Evolutionary conservation across 2,329 filamentous ascomycete species (phyloP), one percentile per base, ranked within the genome.

Genomic region (Westerdykella aurantiaca): DNA sequence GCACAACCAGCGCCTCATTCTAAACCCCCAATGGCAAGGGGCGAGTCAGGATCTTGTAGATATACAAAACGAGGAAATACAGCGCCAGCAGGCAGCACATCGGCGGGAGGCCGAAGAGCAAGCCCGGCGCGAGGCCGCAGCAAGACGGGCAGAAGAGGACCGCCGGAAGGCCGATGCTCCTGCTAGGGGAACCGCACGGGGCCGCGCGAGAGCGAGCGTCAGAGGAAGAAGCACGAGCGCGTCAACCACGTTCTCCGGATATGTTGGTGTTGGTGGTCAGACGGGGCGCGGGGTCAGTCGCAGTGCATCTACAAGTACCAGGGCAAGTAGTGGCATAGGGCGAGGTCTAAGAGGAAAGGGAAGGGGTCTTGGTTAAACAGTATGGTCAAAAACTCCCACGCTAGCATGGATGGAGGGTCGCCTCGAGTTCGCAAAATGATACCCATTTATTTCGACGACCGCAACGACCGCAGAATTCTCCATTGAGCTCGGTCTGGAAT

Each of bases 1-100:
- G 69, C 93, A 98, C 69, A 97, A 95, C 63, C 90, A 97, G 67
- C 83, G 93, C 18, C 74, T 98, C 40, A 84, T 98, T 37, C 76
- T 97, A 37, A 86, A 95, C 60, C 86, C 88, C 2, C 76, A 81
- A 46, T 98, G 91, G 89, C 85, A 91, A 61, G 93, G 93, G 44
- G 86, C 90, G 22, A 86, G 81, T 4, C 82, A 90, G 60, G 93
- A 98, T 69, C 69, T 95, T 33, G 76, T 81, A n/a, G 88, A 95
- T 48, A 79, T 89, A 44, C 91, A 97, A 67, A 83, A 82, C 42
- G 91, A 97, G 63, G 82, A 82, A 3, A 65, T 82, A 11, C 72
- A 83, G 49, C 82, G 80, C 57, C 85, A 87, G 61, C 83, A 88
- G 56, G 88, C 86, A 37, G 85, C 82, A 1, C 85, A 94, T 67